Percentiles rank a stretch among this genome's conserved stretches.
Evolutionary conservation across 1,284 basidiomycete genomes (phyloP).

Genomic region (Cryptococcus sp.): DNA sequence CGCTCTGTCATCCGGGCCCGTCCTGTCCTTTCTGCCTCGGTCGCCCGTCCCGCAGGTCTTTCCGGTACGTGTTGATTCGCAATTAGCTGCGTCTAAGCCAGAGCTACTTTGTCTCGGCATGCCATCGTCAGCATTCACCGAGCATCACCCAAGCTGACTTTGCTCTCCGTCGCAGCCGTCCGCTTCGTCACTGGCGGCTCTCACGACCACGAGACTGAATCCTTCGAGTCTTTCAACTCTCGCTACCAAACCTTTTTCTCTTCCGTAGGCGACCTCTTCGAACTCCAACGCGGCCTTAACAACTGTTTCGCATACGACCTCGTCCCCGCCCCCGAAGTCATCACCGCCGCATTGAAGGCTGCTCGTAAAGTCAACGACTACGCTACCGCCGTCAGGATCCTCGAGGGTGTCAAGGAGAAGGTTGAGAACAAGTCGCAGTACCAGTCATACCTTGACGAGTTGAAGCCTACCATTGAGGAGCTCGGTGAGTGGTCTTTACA

Average conservation of each 20-base stretch:
- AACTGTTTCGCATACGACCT: conserved; percentile 99
- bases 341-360: conserved; percentile 87
- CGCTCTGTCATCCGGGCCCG: conserved; percentile 40
- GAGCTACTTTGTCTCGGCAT: background rate
- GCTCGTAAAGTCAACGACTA: conserved; percentile 94
- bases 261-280: conserved; percentile 90
- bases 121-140: background rate
- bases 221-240: conserved; percentile 89
- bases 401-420: conserved; percentile 90
- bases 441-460: conserved; percentile 82
- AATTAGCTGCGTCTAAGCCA: background rate
- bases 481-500: conserved; percentile 66
- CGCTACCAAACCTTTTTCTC: conserved; percentile 94
- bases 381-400: conserved; percentile 91
- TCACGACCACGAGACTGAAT: conserved; percentile 74
- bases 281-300: conserved; percentile 96
- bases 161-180: conserved; percentile 23
- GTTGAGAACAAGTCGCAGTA: conserved; percentile 95
- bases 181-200: conserved; percentile 44
- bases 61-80: conserved; percentile 27
- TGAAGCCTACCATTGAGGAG: conserved; percentile 81
- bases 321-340: conserved; percentile 84
- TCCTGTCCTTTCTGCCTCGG: conserved; percentile 26
- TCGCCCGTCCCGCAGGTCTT: conserved; percentile 37
- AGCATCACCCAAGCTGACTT: too few relatives aligned